These are phyloP conservation scores for Neofusicoccum parvum DNA, from an alignment of 2,329 filamentous ascomycete genomes.

Conservation along the genomic window DNA sequence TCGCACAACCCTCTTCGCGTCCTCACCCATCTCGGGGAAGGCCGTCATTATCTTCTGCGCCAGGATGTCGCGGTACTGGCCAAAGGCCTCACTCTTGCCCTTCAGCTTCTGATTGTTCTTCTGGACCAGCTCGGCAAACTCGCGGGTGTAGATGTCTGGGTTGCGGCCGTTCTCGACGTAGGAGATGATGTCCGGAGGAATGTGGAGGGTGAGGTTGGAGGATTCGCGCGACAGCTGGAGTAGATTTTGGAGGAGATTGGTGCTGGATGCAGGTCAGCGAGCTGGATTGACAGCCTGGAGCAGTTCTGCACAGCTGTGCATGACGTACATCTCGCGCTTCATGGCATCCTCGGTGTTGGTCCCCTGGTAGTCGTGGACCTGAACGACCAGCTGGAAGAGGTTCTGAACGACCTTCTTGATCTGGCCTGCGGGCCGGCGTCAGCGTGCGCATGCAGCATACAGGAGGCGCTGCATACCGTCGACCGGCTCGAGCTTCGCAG, in stretches of 20 bases:
- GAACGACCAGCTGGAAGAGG: slow-evolving; percentile 61
- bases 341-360: slow-evolving; percentile 59
- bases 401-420: slow-evolving; percentile 64
- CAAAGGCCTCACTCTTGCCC: slow-evolving; percentile 62
- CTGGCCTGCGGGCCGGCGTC: slow-evolving; percentile 43
- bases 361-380: slow-evolving; percentile 63
- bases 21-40: slow-evolving; percentile 58
- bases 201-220: slow-evolving; percentile 52
- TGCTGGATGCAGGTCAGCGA: slow-evolving; percentile 3
- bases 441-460: slow-evolving; percentile 11
- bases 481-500: slow-evolving; percentile 25
- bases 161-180: slow-evolving; percentile 66
- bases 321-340: slow-evolving; percentile 58
- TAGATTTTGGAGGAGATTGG: slow-evolving; percentile 54
- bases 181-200: slow-evolving; percentile 63
- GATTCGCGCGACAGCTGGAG: slow-evolving; percentile 54
- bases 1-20: slow-evolving; percentile 55
- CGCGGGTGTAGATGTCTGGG: slow-evolving; percentile 67
- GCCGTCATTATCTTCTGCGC: slow-evolving; percentile 60
- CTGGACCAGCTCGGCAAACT: slow-evolving; percentile 66
- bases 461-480: slow-evolving; percentile 27
- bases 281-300: not conserved
- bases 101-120: slow-evolving; percentile 64
- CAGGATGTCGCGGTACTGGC: slow-evolving; percentile 59
- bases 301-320: no score